Conservation (phyloP, 306 rosid genomes). For the Cucurbita ficifolia region DNA sequence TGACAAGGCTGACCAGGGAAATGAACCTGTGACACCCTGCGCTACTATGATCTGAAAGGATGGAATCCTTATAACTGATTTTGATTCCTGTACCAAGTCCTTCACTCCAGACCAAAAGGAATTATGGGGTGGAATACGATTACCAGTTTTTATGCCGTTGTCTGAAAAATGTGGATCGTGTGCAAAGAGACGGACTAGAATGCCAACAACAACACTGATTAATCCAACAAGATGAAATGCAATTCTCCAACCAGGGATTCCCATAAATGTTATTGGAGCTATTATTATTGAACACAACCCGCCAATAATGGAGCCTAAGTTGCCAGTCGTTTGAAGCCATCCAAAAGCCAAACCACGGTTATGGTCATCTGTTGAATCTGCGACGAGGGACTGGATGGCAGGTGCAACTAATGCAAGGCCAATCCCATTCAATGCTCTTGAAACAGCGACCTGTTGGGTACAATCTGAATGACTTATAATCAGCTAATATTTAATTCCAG, state of each 20-base stretch:
- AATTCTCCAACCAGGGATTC: slow-evolving; percentile 92
- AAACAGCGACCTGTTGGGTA: slow-evolving; percentile 64
- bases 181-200: slow-evolving; percentile 52
- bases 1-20: slow-evolving; percentile 89
- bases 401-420: slow-evolving; percentile 93
- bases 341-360: slow-evolving; percentile 90
- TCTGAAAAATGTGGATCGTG: slow-evolving; percentile 60
- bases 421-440: slow-evolving; percentile 83
- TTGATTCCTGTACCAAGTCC: slow-evolving; percentile 50
- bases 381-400: slow-evolving; percentile 89
- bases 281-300: slow-evolving; percentile 64
- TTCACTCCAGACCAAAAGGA: slow-evolving; percentile 49
- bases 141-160: slow-evolving; percentile 11
- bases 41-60: slow-evolving; percentile 87
- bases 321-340: slow-evolving; percentile 85
- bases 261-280: slow-evolving; percentile 63
- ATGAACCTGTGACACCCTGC: slow-evolving; percentile 88
- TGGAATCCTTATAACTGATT: slow-evolving; percentile 49
- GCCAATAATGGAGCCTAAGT: slow-evolving; percentile 68
- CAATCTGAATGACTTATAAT: slow-evolving; percentile 23
- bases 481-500: slow-evolving; percentile 13
- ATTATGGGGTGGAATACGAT: slow-evolving; percentile 12
- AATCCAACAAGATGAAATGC: slow-evolving; percentile 75
- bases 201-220: slow-evolving; percentile 59
- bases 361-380: slow-evolving; percentile 72